phyloP scores from a whole-genome alignment of 805 yeast genomes.

The Pichia cephalocereana region DNA sequence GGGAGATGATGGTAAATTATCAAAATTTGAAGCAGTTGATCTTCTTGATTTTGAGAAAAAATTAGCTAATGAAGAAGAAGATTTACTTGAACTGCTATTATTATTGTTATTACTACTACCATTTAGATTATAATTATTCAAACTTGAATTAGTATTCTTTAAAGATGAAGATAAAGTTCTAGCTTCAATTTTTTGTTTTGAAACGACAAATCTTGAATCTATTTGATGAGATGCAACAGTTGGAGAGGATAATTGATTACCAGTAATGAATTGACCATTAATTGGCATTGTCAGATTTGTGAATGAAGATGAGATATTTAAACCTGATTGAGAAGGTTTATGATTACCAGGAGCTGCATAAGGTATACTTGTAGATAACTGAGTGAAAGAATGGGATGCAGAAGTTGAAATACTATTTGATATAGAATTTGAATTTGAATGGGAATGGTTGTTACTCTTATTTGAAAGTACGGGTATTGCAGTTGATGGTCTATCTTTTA shows the following conservation, averaged over 20 bases:
- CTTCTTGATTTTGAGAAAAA: slow-evolving; percentile 41
- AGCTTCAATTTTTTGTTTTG: slow-evolving; percentile 60
- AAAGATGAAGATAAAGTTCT: slow-evolving; percentile 17
- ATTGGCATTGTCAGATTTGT: slow-evolving; percentile 33
- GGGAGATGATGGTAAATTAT: slow-evolving; percentile 24
- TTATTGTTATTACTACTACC: neutral
- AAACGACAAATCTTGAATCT: slow-evolving; percentile 81
- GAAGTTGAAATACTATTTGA: slow-evolving; percentile 4
- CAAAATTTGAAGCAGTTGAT: slow-evolving; percentile 22
- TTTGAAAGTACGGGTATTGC: neutral
- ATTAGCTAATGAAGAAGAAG: slow-evolving; percentile 41
- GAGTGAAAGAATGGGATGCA: slow-evolving; percentile 23
- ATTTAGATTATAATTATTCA: neutral
- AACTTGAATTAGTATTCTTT: slow-evolving; percentile 5
- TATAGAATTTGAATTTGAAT: neutral
- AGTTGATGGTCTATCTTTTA: neutral
- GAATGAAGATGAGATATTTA: slow-evolving; percentile 12
- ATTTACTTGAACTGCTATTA: slow-evolving; percentile 13
- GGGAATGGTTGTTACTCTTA: neutral
- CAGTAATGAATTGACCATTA: slow-evolving; percentile 49
- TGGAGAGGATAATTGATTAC: slow-evolving; percentile 66
- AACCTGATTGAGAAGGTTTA: slow-evolving; percentile 14
- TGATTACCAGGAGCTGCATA: slow-evolving; percentile 65
- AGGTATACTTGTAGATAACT: slow-evolving; percentile 54
- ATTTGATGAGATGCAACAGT: slow-evolving; percentile 49